Conservation (phyloP, 306 rosid species). For the Sophora flavescens region DNA sequence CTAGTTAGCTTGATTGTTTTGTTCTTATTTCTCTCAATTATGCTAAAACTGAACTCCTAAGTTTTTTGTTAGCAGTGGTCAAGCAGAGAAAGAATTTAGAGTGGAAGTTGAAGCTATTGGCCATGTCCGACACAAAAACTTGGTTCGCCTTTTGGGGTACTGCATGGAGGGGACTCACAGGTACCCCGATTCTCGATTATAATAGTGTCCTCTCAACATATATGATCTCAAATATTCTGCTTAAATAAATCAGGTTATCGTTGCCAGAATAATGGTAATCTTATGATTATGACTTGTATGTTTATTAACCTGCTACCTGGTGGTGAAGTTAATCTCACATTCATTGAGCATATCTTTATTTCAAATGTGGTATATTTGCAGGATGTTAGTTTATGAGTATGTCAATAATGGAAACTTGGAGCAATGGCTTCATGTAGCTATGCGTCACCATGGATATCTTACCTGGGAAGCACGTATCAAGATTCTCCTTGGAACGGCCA, state of each 20-base stretch:
- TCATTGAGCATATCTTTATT: slow-evolving; percentile 22
- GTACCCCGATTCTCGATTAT: slow-evolving; percentile 52
- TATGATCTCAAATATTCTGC: slow-evolving; percentile 25
- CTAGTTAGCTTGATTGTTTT: slow-evolving; percentile 36
- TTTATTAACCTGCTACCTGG: slow-evolving; percentile 22
- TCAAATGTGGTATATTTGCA: slow-evolving; percentile 49
- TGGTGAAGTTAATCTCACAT: slow-evolving; percentile 3
- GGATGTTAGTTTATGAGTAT: slow-evolving; percentile 90
- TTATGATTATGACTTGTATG: background rate
- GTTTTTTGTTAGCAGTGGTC: slow-evolving; percentile 64
- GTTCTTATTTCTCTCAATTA: slow-evolving; percentile 37
- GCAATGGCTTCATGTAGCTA: slow-evolving; percentile 97
- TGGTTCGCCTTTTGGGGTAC: slow-evolving; percentile 94
- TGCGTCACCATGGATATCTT: slow-evolving; percentile 94
- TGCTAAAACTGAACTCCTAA: slow-evolving; percentile 36
- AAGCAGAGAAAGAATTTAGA: slow-evolving; percentile 95
- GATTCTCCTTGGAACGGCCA: slow-evolving; percentile 93
- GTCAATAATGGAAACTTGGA: slow-evolving; percentile 95
- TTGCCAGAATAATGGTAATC: slow-evolving; percentile 5
- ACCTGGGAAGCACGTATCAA: slow-evolving; percentile 97
- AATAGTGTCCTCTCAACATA: background rate
- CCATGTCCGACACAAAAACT: slow-evolving; percentile 93
- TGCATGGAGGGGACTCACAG: slow-evolving; percentile 93
- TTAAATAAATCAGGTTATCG: background rate
- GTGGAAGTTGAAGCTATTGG: slow-evolving; percentile 99